Base-by-base conservation (phyloP, 768 basidiomycete genomes). In the Leccinellum rugosiceps region DNA sequence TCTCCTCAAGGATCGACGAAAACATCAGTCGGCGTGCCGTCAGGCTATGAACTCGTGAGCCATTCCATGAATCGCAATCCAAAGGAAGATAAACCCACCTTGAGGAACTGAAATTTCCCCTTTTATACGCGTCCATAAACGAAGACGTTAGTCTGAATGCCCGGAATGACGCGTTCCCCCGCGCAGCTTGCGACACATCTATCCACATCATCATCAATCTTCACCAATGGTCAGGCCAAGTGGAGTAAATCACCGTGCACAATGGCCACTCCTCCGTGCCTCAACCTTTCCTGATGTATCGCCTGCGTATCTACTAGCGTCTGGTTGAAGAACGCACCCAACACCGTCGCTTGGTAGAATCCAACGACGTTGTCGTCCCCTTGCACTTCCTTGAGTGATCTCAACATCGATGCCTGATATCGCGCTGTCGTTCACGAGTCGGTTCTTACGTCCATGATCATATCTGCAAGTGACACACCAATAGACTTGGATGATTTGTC, bases 291-390 rank as follows among this genome's bases (percentile, higher is more conserved):
- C 68, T 90, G 88, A 71, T 93, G 91, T 63, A 91, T 83, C 49
- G 88, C 88, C 71, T 92, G 90, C 8, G 88, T 86, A 63, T 94
- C 90, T 48, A 94, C 78, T 50, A 94, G 71, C 8, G 82, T 80
- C 70, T 92, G 90, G 67, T 84, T 90, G 73, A 88, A 89, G 71
- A 94, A 93, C 5, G 91, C 89, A 44, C 92, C 92, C 38, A 92
- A 80, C 9, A 86, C 84, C 26, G 88, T 92, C 45, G 90, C 90
- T 68, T 96, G 92, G 76, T 98, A 98, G 73, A 96, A 93, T 38
- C 95, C 95, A 55, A 97, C 88, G 32, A 94, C 84, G 62, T 87
- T 92, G 74, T 96, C 93, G 66, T 95, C 93, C 35, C 87, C 85
- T 66, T 91, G 88, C 54, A 95, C 94, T 71, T 95, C 93, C 68